Conservation (phyloP, 805 yeast genomes). For the Scheffersomyces amazonensis region DNA sequence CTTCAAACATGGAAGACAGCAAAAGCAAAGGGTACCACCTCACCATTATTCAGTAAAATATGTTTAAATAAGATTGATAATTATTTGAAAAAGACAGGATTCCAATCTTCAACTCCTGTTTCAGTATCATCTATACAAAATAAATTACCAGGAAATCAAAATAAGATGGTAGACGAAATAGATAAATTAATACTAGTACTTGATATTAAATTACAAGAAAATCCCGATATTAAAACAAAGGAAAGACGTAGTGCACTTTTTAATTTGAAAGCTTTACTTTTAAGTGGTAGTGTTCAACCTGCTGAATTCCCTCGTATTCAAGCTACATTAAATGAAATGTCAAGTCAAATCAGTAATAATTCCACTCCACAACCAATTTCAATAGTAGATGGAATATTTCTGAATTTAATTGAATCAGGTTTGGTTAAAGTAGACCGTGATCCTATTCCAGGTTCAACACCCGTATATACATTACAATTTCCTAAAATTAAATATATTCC, state of each 20-base stretch:
- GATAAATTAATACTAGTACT: constrained; percentile 41
- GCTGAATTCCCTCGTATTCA: constrained; percentile 37
- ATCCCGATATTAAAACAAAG: constrained; percentile 38
- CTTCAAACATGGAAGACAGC: constrained; percentile 87
- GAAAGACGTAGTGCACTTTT: constrained; percentile 44
- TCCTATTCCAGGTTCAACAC: constrained; percentile 36
- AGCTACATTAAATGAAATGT: constrained; percentile 32
- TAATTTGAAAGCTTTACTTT: constrained; percentile 40
- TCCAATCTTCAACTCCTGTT: constrained; percentile 3
- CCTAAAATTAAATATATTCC: constrained; percentile 30
- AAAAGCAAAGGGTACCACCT: constrained; percentile 52
- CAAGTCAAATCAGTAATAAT: neutral
- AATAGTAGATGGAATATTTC: constrained; percentile 24
- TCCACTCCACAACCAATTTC: constrained; percentile 6
- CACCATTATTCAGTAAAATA: constrained; percentile 69
- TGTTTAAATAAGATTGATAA: constrained; percentile 70
- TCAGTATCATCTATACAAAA: no score
- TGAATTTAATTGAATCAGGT: constrained; percentile 33
- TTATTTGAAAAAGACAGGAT: constrained; percentile 49
- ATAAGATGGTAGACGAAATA: constrained; percentile 23
- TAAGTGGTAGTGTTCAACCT: constrained; percentile 30
- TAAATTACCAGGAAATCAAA: neutral
- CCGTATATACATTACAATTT: constrained; percentile 26
- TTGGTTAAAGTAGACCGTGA: constrained; percentile 39
- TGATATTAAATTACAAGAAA: constrained; percentile 32